phyloP scores from a whole-genome alignment of 2,329 filamentous ascomycete genomes.

The Endoconidiophora laricicola region DNA sequence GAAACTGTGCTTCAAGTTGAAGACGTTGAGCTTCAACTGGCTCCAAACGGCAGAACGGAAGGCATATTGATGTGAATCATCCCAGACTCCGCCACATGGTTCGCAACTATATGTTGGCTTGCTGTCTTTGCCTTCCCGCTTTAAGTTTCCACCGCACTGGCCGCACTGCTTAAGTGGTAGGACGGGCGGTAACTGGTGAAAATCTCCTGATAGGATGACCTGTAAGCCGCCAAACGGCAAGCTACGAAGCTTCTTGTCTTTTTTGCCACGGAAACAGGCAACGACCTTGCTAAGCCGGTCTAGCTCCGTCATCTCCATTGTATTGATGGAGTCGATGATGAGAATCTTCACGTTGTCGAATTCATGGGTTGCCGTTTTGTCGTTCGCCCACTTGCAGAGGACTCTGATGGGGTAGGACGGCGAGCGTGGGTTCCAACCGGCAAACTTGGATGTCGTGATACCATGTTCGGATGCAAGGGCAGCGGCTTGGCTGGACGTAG shows the following conservation, averaged over 20 bases:
- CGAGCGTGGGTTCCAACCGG: not conserved
- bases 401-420: not conserved
- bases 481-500: not conserved
- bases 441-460: not conserved
- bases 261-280: not conserved
- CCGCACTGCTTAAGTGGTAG: not conserved
- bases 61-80: no score
- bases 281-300: not conserved
- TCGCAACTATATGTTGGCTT: no score
- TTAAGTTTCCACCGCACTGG: not conserved
- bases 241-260: not conserved
- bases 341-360: not conserved
- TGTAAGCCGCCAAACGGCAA: constrained; percentile 1
- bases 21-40: no score
- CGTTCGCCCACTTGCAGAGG: not conserved
- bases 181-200: not conserved
- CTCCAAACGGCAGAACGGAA: no score
- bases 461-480: not conserved
- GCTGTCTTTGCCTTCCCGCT: no score
- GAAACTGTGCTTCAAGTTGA: no score
- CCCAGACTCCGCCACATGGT: no score
- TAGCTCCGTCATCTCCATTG: not conserved
- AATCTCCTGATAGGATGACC: not conserved
- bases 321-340: not conserved
- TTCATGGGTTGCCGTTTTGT: not conserved